Evolutionary conservation across 306 rosid species (phyloP), one percentile per base, ranked within the genome.

Genomic region (Pyrus communis): DNA sequence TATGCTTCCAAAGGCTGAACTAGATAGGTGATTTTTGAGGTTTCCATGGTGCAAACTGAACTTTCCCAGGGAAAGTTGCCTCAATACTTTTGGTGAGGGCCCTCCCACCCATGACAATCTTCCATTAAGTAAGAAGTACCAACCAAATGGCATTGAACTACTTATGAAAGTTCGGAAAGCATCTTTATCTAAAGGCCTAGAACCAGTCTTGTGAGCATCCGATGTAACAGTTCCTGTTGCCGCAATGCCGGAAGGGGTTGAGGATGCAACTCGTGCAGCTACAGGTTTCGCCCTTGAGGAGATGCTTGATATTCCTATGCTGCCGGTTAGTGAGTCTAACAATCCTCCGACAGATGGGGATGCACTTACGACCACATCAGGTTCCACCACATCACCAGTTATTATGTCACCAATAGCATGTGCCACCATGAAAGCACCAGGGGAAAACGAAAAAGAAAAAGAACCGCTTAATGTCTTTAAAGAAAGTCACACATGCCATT

Each of bases 121-220:
- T 96, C 99, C 97, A 96, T 83, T 96, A n/a, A 90, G 78, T 83
- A 79, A 87, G 84, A 87, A 84, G 88, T 89, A 92, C 99, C 84
- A 83, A 95, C 99, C 99, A 92, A 95, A 95, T 82, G 99, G 98
- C 97, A 95, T 89, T 77, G 98, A 88, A 80, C 97, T 86, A 80
- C 96, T 88, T 77, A 92, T 87, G 85, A 90, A 95, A 86, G 90
- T 85, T 83, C 96, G 86, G 46, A 95, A 92, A 18, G 89, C 87
- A 86, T 95, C 98, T 85, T 89, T 95, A 78, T 95, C 96, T 76
- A 92, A 86, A 77, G 82, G 92, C 88, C 86, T 88, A 40, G 84
- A 83, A 78, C 92, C 96, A 70, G 71, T 78, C 86, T 77, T 92
- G 9, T 85, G 91, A 75, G 85, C 82, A 81, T 95, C 99, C 18